Conservation (phyloP, 345 rosid genomes). For the Hevea brasiliensis region DNA sequence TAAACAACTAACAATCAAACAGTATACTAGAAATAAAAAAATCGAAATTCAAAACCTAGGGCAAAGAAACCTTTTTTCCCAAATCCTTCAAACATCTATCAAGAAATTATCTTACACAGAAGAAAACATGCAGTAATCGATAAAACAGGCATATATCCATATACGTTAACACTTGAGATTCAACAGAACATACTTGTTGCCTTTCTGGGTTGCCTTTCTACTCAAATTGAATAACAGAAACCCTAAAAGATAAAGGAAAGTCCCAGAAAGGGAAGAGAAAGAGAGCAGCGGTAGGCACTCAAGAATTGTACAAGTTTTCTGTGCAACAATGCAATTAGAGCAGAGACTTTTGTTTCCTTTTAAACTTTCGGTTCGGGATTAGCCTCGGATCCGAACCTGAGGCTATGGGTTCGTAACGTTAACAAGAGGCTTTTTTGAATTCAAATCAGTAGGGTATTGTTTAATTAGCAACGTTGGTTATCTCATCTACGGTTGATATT, state of each 20-base stretch:
- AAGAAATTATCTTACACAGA: not conserved
- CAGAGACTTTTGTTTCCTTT: conserved; percentile 4
- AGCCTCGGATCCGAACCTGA: conserved; percentile 14
- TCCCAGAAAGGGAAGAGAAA: not conserved
- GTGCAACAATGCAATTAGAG: not conserved
- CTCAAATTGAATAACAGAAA: not conserved
- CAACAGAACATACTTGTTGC: not conserved
- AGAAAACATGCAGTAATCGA: not conserved
- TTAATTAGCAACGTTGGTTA: not conserved
- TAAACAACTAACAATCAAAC: not conserved
- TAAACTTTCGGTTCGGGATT: not conserved
- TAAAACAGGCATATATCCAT: not conserved
- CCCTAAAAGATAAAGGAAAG: not conserved
- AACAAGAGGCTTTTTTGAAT: conserved; percentile 17
- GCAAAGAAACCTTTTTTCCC: not conserved
- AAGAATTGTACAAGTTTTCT: not conserved
- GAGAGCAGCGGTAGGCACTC: not conserved
- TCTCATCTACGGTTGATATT: not conserved
- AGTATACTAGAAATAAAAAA: not conserved
- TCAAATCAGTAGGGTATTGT: conserved; percentile 15
- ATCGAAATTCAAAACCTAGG: not conserved
- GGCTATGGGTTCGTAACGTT: conserved; percentile 16
- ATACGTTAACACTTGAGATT: not conserved
- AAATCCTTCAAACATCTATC: not conserved
- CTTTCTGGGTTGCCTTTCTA: not conserved